A percentile compares a stretch with the other conserved stretches of the same genome.
Conservation (phyloP, 768 basidiomycete genomes). For the Rhodotorula babjevae region DNA sequence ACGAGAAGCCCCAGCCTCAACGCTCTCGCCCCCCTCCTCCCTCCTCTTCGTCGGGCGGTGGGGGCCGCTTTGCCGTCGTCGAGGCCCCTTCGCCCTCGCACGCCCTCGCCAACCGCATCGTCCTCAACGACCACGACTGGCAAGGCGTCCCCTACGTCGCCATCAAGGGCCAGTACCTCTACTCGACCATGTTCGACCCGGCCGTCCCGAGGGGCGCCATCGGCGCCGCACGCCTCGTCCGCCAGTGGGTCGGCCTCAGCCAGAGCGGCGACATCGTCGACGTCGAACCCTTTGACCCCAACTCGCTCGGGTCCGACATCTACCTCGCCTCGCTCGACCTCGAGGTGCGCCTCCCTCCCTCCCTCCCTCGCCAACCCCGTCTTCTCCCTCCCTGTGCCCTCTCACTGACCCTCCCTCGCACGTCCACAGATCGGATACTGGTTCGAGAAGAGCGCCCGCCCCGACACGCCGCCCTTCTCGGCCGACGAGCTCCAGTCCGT, state of each 20-base stretch:
- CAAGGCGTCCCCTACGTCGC: constrained; percentile 65
- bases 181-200: constrained; percentile 64
- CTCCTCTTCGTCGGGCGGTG: background rate
- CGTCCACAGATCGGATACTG: constrained; percentile 49
- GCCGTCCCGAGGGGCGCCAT: constrained; percentile 62
- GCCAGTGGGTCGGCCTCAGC: constrained; percentile 86
- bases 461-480: constrained; percentile 60
- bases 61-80: constrained; percentile 32
- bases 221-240: constrained; percentile 70
- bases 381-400: constrained; percentile 50
- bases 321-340: constrained; percentile 76
- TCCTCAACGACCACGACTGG: constrained; percentile 76
- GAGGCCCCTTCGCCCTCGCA: constrained; percentile 33
- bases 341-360: constrained; percentile 51
- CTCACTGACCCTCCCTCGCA: constrained; percentile 43
- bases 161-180: constrained; percentile 64
- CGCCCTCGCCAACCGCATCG: constrained; percentile 73
- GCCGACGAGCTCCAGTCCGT: constrained; percentile 76
- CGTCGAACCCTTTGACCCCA: constrained; percentile 58
- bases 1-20: background rate
- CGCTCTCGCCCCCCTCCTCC: background rate
- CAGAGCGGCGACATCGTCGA: constrained; percentile 68
- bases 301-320: constrained; percentile 47
- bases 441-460: constrained; percentile 47
- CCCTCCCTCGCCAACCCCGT: background rate